These are phyloP conservation scores for Orobanche coerulescens DNA, from an alignment of 257 asterid genomes.

Conservation along the genomic window DNA sequence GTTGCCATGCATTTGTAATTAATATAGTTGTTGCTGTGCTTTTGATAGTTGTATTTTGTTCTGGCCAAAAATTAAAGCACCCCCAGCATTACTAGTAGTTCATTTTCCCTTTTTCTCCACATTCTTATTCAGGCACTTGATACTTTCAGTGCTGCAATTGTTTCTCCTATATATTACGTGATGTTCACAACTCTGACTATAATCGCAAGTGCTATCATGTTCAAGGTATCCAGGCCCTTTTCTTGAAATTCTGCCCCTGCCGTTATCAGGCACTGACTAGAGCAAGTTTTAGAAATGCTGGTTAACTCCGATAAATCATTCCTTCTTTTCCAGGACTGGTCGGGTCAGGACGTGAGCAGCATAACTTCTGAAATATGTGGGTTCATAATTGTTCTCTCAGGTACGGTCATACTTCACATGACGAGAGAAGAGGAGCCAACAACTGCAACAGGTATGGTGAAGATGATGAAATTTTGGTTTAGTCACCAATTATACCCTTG, in stretches of 20 bases:
- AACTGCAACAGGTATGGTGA: slow-evolving; percentile 33
- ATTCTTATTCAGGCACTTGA: slow-evolving; percentile 55
- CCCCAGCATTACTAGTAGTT: too few relatives aligned
- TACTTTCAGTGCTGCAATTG: slow-evolving; percentile 67
- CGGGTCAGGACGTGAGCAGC: slow-evolving; percentile 59
- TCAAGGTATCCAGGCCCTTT: slow-evolving; percentile 42
- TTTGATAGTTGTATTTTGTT: not conserved
- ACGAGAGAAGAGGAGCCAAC: slow-evolving; percentile 61
- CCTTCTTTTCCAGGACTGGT: slow-evolving; percentile 50
- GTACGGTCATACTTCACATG: slow-evolving; percentile 61
- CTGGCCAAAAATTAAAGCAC: slow-evolving; percentile 1
- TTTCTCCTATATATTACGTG: slow-evolving; percentile 74
- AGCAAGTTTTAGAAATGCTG: not conserved
- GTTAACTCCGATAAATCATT: not conserved
- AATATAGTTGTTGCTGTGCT: not conserved
- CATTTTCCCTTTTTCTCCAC: not conserved
- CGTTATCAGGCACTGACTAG: not conserved
- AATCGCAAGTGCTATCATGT: slow-evolving; percentile 68
- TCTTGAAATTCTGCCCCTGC: not conserved
- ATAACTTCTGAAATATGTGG: slow-evolving; percentile 60
- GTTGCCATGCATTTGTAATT: too few relatives aligned
- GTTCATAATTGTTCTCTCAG: slow-evolving; percentile 57
- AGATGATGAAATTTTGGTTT: not conserved
- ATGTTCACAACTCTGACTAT: slow-evolving; percentile 78
- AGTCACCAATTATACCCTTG: not conserved